phyloP scores from a whole-genome alignment of 2,329 filamentous ascomycete genomes.

The Fusarium irregulare region DNA sequence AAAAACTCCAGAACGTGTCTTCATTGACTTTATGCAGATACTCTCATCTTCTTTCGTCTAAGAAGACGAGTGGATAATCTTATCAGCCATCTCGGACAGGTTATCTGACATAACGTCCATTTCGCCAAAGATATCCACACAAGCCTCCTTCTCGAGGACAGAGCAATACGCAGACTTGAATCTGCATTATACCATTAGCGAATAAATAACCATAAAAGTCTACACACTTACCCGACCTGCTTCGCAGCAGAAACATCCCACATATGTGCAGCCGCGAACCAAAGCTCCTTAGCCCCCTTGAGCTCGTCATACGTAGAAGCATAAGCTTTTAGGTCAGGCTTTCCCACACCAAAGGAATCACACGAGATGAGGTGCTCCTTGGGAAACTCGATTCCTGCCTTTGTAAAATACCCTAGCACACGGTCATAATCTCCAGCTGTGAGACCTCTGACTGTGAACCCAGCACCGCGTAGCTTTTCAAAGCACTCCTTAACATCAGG shows the following conservation, averaged over 20 bases:
- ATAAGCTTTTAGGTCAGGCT: slow-evolving; percentile 38
- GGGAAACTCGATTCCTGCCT: slow-evolving; percentile 32
- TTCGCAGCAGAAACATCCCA: slow-evolving; percentile 38
- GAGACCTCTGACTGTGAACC: slow-evolving; percentile 31
- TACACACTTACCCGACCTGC: slow-evolving; percentile 26
- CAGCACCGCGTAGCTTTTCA: slow-evolving; percentile 26
- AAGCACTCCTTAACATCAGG: slow-evolving; percentile 30
- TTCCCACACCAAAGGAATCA: slow-evolving; percentile 33
- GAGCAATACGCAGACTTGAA: slow-evolving; percentile 39
- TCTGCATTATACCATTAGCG: background rate
- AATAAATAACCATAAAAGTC: fast-evolving
- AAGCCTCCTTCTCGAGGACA: slow-evolving; percentile 32
- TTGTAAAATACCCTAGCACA: slow-evolving; percentile 32
- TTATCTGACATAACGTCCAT: slow-evolving; percentile 39
- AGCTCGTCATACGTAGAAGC: slow-evolving; percentile 32
- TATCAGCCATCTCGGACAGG: slow-evolving; percentile 34
- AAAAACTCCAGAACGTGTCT: background rate
- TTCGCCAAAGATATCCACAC: slow-evolving; percentile 34
- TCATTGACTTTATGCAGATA: background rate
- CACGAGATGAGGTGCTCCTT: slow-evolving; percentile 32
- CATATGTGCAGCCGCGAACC: slow-evolving; percentile 38
- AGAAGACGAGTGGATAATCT: slow-evolving; percentile 27
- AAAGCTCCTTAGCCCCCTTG: slow-evolving; percentile 27
- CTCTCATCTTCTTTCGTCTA: background rate
- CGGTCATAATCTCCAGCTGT: slow-evolving; percentile 31